Percentiles rank a stretch among this genome's conserved stretches.
Conservation (phyloP, 1,139 yeast genomes). For the Magnusiomyces tetraspermus region DNA sequence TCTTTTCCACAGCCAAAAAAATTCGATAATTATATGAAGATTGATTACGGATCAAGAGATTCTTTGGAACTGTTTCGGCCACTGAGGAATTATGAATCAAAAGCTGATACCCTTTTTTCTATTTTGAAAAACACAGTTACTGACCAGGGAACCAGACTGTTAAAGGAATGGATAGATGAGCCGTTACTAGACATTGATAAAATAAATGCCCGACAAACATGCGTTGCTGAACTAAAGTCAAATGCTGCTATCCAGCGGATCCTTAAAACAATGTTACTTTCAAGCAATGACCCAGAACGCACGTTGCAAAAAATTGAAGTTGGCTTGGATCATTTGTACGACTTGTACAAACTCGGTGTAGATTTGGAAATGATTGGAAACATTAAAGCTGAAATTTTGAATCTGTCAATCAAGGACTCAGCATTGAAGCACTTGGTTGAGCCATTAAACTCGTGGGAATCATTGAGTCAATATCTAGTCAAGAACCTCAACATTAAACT, state of each 20-base stretch:
- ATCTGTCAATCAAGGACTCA: neutral
- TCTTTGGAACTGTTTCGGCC: constrained; percentile 66
- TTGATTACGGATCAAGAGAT: constrained; percentile 73
- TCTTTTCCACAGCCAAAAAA: constrained; percentile 44
- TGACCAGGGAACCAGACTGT: constrained; percentile 65
- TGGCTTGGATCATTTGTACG: constrained; percentile 39
- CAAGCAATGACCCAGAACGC: constrained; percentile 44
- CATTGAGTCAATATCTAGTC: constrained; percentile 24
- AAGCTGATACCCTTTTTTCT: constrained; percentile 59
- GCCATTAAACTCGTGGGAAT: constrained; percentile 18
- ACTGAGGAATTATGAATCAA: constrained; percentile 39
- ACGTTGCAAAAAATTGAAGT: constrained; percentile 43
- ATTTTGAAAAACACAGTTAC: constrained; percentile 68
- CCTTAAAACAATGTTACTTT: constrained; percentile 27
- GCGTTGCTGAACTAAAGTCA: constrained; percentile 46
- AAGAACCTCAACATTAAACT: constrained; percentile 28
- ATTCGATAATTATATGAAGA: constrained; percentile 51
- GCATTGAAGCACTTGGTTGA: constrained; percentile 15
- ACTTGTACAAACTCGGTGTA: constrained; percentile 38
- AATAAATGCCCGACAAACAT: constrained; percentile 50
- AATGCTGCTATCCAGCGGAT: constrained; percentile 34
- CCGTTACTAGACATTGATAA: constrained; percentile 58
- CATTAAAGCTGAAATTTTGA: constrained; percentile 11
- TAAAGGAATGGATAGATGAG: constrained; percentile 73
- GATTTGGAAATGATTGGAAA: constrained; percentile 31